Conservation (phyloP, 2,329 filamentous ascomycete genomes). For the Chaetomium sp. region DNA sequence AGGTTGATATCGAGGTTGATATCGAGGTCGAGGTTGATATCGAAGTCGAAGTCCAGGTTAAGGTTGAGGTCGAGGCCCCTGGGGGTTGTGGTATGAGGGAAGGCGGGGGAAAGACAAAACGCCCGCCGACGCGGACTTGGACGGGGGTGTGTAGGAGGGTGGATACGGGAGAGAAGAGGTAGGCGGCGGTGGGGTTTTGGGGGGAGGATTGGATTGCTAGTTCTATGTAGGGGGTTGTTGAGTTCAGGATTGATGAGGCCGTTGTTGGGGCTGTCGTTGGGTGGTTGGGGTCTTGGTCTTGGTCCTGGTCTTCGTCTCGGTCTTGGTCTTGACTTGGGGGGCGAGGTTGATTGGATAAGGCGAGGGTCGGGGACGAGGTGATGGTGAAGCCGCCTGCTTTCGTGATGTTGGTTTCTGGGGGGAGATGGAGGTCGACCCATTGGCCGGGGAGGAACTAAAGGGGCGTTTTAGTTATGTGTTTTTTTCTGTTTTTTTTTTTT, state of each 20-base stretch:
- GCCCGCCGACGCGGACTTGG: conserved; percentile 67
- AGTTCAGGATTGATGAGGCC: no score
- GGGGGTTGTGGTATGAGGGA: conserved; percentile 25
- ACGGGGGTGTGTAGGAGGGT: conserved; percentile 54
- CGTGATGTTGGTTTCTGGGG: conserved; percentile 57
- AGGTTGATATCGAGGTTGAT: no score
- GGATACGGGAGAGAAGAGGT: conserved; percentile 57
- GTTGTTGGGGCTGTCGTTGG: not conserved
- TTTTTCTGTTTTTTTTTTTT: conserved; percentile 10
- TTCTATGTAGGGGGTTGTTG: conserved; percentile 53
- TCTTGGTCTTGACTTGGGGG: not conserved
- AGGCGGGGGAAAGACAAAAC: conserved; percentile 69
- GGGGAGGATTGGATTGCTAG: conserved; percentile 70
- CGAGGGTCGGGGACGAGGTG: conserved; percentile 62
- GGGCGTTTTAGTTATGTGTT: conserved; percentile 8
- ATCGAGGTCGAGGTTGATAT: no score
- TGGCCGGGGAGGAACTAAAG: conserved; percentile 70
- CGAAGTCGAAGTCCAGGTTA: no score
- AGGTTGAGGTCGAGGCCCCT: no score
- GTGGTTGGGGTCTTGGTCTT: not conserved
- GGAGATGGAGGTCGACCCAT: conserved; percentile 81
- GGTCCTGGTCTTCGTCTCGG: not conserved
- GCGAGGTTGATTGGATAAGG: conserved; percentile 24
- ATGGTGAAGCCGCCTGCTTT: conserved; percentile 84
- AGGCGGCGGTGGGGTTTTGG: conserved; percentile 65